Evolutionary conservation across 2,329 filamentous ascomycete genomes (phyloP).

Genomic region (Tolypocladium guangdongense): DNA sequence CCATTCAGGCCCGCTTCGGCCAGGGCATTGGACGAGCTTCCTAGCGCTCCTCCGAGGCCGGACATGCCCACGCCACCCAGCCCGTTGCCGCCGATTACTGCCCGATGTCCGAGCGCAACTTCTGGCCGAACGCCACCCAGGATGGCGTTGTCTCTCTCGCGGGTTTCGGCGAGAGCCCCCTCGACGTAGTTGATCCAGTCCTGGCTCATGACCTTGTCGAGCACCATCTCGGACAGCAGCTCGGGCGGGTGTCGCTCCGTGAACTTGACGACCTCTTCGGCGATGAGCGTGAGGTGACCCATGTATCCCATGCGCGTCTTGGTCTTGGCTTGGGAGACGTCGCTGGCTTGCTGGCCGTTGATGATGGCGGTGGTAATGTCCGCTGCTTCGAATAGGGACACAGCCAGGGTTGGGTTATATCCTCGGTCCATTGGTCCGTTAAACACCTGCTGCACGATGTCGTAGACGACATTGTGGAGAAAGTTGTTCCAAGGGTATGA

Average conservation of each 20-base stretch:
- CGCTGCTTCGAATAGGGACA: slow-evolving; percentile 86
- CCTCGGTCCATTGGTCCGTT: slow-evolving; percentile 96
- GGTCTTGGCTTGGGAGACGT: slow-evolving; percentile 70
- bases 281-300: slow-evolving; percentile 93
- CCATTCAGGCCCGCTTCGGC: slow-evolving; percentile 74
- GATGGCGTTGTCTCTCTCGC: slow-evolving; percentile 96
- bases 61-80: slow-evolving; percentile 39
- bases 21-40: slow-evolving; percentile 53
- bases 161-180: slow-evolving; percentile 80
- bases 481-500: slow-evolving; percentile 99
- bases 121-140: slow-evolving; percentile 90
- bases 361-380: slow-evolving; percentile 87
- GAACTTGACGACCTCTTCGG: slow-evolving; percentile 97
- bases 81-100: slow-evolving; percentile 40
- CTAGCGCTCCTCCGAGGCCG: slow-evolving; percentile 26
- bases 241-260: slow-evolving; percentile 89
- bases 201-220: slow-evolving; percentile 79
- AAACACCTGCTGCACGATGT: slow-evolving; percentile 97
- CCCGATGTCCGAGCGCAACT: slow-evolving; percentile 70
- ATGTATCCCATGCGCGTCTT: slow-evolving; percentile 96
- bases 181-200: slow-evolving; percentile 95
- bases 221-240: slow-evolving; percentile 68
- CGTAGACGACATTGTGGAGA: slow-evolving; percentile 96
- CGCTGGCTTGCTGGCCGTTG: slow-evolving; percentile 76
- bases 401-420: slow-evolving; percentile 79